Evolutionary conservation across 495 filamentous ascomycete species (phyloP), one percentile per base, ranked within the genome.

Genomic region (Endocarpon pusillum): DNA sequence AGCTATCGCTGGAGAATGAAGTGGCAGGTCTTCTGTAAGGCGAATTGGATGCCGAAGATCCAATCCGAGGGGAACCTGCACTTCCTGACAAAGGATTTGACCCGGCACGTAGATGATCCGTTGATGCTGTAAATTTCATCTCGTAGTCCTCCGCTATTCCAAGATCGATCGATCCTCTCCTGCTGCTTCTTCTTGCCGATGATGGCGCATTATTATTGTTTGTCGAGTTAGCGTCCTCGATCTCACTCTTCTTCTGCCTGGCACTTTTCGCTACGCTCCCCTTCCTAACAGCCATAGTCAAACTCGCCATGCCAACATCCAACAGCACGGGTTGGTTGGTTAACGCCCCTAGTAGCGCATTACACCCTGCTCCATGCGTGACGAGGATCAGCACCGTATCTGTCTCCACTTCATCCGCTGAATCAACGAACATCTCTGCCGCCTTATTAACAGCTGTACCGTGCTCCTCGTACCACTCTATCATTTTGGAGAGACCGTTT

Each of bases 341-440:
- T 35, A 99, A 61, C 3, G 82, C 82, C 4, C 87, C 85, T 32
- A 96, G 85, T 31, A 99, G 54, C 0, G 89, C 91, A 55, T 99
- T 99, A 55, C 89, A 93, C 32, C 86, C 91, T 8, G 91, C 91
- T n/a, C 87, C 87, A 46, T 99, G 89, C 0, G 91, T 93, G 33
- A 99, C 82, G 9, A 99, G 54, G 19, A 99, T 66, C n/a, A 99
- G 54, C 4, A 96, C 72, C 0, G 80, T 67, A 44, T 96, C 81
- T 3, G 66, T 57, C 17, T 75, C 67, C 10, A 61, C 55, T 3
- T 66, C 57, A 36, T 67, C 58, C 8, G 43, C 44, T n/a, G n/a
- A n/a, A n/a, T n/a, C n/a, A n/a, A n/a, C n/a, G n/a, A n/a, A n/a
- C n/a, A 6, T 21, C 17, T 26, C 21, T 15, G 42, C 44, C 21